These are phyloP conservation scores for Cryphonectria parasitica DNA, from an alignment of 2,329 filamentous ascomycete species.

Conservation along the genomic window DNA sequence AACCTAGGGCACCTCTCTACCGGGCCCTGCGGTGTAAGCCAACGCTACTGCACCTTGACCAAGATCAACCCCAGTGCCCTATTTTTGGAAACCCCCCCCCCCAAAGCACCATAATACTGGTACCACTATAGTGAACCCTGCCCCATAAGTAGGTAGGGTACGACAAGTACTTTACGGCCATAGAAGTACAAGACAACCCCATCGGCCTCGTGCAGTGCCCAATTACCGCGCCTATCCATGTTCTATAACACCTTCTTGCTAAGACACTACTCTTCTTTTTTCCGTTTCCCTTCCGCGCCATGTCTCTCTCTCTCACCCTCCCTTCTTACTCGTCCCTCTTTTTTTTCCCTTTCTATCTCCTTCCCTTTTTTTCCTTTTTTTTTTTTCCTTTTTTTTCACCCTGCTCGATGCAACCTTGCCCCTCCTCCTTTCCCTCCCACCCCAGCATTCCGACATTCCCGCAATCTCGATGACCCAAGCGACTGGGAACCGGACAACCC, in stretches of 20 bases:
- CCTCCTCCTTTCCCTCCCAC: neutral
- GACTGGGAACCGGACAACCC: constrained; percentile 7
- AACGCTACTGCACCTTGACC: constrained; percentile 27
- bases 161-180: no score
- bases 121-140: neutral
- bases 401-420: neutral
- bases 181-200: neutral
- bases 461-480: constrained; percentile 19
- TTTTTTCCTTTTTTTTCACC: neutral
- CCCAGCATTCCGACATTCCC: constrained; percentile 9
- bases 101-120: neutral
- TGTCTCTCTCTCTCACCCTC: neutral
- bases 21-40: constrained; percentile 26
- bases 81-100: constrained; percentile 20
- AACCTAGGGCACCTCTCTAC: neutral
- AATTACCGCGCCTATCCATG: neutral
- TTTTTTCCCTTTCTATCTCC: neutral
- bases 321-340: neutral
- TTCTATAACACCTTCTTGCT: neutral
- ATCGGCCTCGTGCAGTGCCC: neutral
- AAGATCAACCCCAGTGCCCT: constrained; percentile 12
- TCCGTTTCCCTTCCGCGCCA: neutral
- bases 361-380: neutral
- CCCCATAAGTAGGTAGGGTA: neutral
- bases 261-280: neutral